These are phyloP conservation scores for Aspergillus saccharolyticus DNA, from an alignment of 495 filamentous ascomycete species.

Conservation along the genomic window DNA sequence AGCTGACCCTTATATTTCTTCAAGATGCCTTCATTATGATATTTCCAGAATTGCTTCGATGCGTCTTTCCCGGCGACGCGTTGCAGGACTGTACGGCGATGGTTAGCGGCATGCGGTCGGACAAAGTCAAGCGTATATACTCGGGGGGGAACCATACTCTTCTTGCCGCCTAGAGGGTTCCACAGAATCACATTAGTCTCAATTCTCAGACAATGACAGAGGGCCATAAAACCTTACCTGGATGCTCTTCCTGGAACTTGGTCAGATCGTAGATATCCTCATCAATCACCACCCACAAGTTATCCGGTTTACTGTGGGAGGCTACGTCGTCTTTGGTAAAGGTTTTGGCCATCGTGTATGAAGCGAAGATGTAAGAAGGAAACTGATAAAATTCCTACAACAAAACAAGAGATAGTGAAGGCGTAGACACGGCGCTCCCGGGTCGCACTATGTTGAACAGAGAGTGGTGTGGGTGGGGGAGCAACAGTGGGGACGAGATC, in stretches of 20 bases:
- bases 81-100: conserved; percentile 59
- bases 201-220: not conserved
- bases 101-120: conserved; percentile 19
- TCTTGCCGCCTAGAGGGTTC: conserved; percentile 73
- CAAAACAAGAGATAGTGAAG: no score
- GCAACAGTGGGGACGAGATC: not conserved
- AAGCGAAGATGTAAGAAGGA: not conserved
- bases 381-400: no score
- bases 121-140: not conserved
- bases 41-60: conserved; percentile 99
- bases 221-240: conserved; percentile 50
- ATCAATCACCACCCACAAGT: conserved; percentile 86
- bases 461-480: not conserved
- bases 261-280: conserved; percentile 96
- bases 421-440: not conserved
- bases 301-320: conserved; percentile 80
- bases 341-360: conserved; percentile 73
- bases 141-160: conserved; percentile 57
- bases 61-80: conserved; percentile 95
- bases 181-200: conserved; percentile 21
- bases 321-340: conserved; percentile 83
- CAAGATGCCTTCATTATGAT: conserved; percentile 89
- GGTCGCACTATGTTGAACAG: not conserved
- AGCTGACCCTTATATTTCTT: conserved; percentile 92
- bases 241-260: conserved; percentile 90